Base-by-base conservation (phyloP, 129 eudicot genomes). In the Flaveria robusta region DNA sequence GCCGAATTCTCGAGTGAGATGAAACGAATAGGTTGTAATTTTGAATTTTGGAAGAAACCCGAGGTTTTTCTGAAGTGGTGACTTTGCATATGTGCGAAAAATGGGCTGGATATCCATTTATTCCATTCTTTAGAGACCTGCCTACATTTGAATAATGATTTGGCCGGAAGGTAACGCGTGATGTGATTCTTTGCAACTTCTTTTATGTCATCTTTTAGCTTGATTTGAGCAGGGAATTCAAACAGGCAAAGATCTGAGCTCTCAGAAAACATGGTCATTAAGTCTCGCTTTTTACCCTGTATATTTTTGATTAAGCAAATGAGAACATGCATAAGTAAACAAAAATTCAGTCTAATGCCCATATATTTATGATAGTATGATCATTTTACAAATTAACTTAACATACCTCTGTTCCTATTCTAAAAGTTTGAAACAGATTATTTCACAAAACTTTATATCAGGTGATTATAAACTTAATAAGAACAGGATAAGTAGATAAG, bases 121-220 rank as follows among this genome's bases (percentile, higher is more conserved):
- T 85, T 74, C 96, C 96, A 89, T 34, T 89, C 91, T 72, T 64
- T 83, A 3, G 88, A 88, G 26, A 88, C 90, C 3, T 71, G 56
- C 58, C 78, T 60, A 77, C 82, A 88, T 24, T 75, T 76, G 66
- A 19, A 24, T 75, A 89, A 83, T 13, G 86, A 55, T 83, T 89
- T 89, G 31, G 91, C 91, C 0, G 96, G 96, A 71, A 89, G 96
- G 55, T 55, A 86, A 60, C 74, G 91, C 22, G 81, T 83, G 68
- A 84, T 66, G 76, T 88, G 83, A 66, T 79, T 81, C 71, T 79
- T 81, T 29, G 83, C 88, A 54, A 86, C 77, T 63, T 83, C 93
- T 79, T 74, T 79, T 18, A 83, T 80, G 62, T 88, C 75, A 18
- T 66, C 76, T 56, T 66, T 81, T 55, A 45, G 68, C 68, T 34